phyloP scores from a whole-genome alignment of 78 protist genomes.

The Dictyostelium brefeldianum region DNA sequence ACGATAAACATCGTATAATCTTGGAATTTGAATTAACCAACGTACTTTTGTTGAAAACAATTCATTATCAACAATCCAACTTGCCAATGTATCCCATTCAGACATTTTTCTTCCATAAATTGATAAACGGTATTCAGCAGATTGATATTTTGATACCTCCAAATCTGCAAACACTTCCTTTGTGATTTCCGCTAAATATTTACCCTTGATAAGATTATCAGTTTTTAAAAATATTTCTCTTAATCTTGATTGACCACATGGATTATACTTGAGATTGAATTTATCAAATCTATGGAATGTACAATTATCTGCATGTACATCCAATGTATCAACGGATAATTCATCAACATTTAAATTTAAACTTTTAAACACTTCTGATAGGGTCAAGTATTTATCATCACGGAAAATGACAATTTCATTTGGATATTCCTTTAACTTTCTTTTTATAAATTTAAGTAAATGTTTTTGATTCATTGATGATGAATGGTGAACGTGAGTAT shows the following conservation, averaged over 20 bases:
- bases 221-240: slow-evolving; percentile 98
- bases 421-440: slow-evolving; percentile 81
- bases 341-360: slow-evolving; percentile 83
- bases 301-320: slow-evolving; percentile 92
- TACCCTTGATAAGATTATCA: slow-evolving; percentile 94
- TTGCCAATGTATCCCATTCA: slow-evolving; percentile 96
- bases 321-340: slow-evolving; percentile 95
- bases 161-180: slow-evolving; percentile 93
- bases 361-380: slow-evolving; percentile 89
- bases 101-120: slow-evolving; percentile 95
- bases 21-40: slow-evolving; percentile 98
- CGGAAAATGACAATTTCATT: slow-evolving; percentile 82
- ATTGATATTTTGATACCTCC: slow-evolving; percentile 90
- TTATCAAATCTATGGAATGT: slow-evolving; percentile 95
- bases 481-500: slow-evolving; percentile 98
- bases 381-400: slow-evolving; percentile 91
- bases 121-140: slow-evolving; percentile 96
- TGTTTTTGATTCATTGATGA: slow-evolving; percentile 97
- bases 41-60: slow-evolving; percentile 90
- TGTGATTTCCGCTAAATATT: slow-evolving; percentile 96
- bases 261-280: slow-evolving; percentile 97
- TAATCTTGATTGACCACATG: slow-evolving; percentile 91
- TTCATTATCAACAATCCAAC: slow-evolving; percentile 91
- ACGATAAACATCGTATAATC: slow-evolving; percentile 90
- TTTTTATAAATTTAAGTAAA: slow-evolving; percentile 96